Evolutionary conservation across 805 yeast species (phyloP).

Genomic region (Saturnispora saitoi): DNA sequence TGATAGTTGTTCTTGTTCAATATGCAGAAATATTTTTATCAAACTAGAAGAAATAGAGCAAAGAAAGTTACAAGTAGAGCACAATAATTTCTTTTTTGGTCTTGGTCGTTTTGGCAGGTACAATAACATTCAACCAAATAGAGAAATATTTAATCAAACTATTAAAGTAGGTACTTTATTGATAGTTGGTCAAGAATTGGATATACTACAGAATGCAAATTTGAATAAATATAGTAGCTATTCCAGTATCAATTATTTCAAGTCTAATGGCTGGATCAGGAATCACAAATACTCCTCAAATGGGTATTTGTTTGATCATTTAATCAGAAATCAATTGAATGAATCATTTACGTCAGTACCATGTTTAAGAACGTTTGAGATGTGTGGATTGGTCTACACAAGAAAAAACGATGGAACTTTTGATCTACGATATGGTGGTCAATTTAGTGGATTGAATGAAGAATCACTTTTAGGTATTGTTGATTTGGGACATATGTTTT

Average conservation of each 20-base stretch:
- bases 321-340: constrained; percentile 21
- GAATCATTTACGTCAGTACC: constrained; percentile 17
- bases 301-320: constrained; percentile 27
- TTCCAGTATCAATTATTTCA: constrained; percentile 12
- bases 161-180: constrained; percentile 26
- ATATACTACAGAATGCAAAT: constrained; percentile 15
- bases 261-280: constrained; percentile 15
- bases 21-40: constrained; percentile 16
- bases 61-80: background rate
- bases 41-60: constrained; percentile 2
- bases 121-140: constrained; percentile 1
- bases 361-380: constrained; percentile 21
- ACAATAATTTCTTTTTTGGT: constrained; percentile 6
- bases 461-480: constrained; percentile 16
- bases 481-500: constrained; percentile 23
- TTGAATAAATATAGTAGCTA: constrained; percentile 7
- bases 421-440: constrained; percentile 19
- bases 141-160: constrained; percentile 17
- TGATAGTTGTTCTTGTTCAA: constrained; percentile 19
- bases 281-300: constrained; percentile 5
- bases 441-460: constrained; percentile 19
- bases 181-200: constrained; percentile 27
- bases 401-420: constrained; percentile 10
- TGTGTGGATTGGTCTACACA: constrained; percentile 26
- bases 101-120: constrained; percentile 9